Percentiles rank a stretch among this genome's conserved stretches.
Conservation (phyloP, 2,329 filamentous ascomycete species). For the Trichoderma sp. region DNA sequence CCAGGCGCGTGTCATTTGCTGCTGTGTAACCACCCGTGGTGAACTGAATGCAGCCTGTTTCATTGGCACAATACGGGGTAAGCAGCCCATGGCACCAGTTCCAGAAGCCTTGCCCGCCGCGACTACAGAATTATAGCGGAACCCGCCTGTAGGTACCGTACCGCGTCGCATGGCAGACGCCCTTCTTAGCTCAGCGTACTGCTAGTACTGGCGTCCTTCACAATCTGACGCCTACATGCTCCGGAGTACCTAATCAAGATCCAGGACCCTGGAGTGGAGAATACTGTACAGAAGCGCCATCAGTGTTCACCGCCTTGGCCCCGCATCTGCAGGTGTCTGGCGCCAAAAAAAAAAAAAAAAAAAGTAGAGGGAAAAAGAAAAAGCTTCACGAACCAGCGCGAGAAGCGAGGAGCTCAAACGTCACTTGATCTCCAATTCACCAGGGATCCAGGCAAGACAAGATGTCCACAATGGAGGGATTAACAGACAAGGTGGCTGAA, state of each 20-base stretch:
- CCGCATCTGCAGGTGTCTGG: conserved; percentile 6
- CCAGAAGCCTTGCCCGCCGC: neutral
- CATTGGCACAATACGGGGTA: neutral
- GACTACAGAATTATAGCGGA: neutral
- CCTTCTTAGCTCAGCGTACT: neutral
- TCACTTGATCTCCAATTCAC: conserved; percentile 1
- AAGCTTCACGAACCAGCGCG: neutral
- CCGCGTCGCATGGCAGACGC: neutral
- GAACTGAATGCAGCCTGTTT: neutral
- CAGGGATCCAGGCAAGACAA: neutral
- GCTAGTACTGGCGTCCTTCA: neutral
- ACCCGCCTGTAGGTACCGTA: neutral
- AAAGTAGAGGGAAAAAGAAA: conserved; percentile 15
- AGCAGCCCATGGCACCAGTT: neutral
- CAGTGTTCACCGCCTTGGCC: conserved; percentile 16
- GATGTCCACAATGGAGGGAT: conserved; percentile 10
- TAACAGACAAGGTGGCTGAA: conserved; percentile 38
- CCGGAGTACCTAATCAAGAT: neutral
- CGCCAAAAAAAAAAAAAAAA: neutral
- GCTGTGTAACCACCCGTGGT: neutral
- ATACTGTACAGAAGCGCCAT: neutral
- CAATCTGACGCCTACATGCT: neutral
- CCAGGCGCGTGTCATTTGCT: conserved; percentile 2
- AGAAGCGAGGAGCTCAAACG: conserved; percentile 7
- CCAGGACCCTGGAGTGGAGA: conserved; percentile 13